Percentiles rank a stretch among this genome's conserved stretches.
These are phyloP conservation scores for Hyphopichia wangnamkhiaoensis DNA, from an alignment of 1,139 yeast genomes.

Conservation along the genomic window DNA sequence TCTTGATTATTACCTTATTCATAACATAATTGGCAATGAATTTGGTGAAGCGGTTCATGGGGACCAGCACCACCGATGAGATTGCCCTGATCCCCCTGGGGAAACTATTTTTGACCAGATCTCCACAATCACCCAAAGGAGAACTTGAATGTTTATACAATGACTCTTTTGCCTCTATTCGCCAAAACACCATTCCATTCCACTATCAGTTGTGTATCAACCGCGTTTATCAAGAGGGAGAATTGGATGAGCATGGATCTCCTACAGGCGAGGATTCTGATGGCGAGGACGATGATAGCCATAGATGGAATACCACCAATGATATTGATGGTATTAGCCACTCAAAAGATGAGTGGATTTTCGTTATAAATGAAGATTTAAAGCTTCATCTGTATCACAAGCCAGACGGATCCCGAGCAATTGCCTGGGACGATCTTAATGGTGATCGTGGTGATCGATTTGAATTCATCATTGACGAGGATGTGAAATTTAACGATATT, in stretches of 20 bases:
- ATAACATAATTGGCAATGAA: conserved; percentile 54
- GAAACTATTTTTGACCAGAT: conserved; percentile 69
- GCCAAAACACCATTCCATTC: conserved; percentile 66
- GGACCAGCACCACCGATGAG: conserved; percentile 63
- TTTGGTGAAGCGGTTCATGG: conserved; percentile 70
- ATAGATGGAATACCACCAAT: conserved; percentile 32
- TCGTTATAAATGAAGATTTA: conserved; percentile 65
- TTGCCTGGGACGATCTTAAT: conserved; percentile 79
- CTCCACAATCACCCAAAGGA: conserved; percentile 82
- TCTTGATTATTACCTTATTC: too few species aligned
- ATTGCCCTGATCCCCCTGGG: conserved; percentile 78
- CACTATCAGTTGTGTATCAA: conserved; percentile 73
- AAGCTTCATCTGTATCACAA: conserved; percentile 43
- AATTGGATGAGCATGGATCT: conserved; percentile 40
- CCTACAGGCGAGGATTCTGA: conserved; percentile 51
- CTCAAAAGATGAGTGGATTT: conserved; percentile 64
- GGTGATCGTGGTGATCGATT: conserved; percentile 88
- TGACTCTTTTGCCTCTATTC: conserved; percentile 75
- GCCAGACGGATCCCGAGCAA: conserved; percentile 40
- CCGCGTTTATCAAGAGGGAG: conserved; percentile 70
- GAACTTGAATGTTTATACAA: conserved; percentile 80
- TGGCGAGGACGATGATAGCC: conserved; percentile 55
- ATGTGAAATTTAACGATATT: conserved; percentile 56
- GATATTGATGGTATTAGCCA: conserved; percentile 31
- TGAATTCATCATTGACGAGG: conserved; percentile 74